These are phyloP conservation scores for Podospora anserina DNA, from an alignment of 495 filamentous ascomycete genomes.

Conservation along the genomic window DNA sequence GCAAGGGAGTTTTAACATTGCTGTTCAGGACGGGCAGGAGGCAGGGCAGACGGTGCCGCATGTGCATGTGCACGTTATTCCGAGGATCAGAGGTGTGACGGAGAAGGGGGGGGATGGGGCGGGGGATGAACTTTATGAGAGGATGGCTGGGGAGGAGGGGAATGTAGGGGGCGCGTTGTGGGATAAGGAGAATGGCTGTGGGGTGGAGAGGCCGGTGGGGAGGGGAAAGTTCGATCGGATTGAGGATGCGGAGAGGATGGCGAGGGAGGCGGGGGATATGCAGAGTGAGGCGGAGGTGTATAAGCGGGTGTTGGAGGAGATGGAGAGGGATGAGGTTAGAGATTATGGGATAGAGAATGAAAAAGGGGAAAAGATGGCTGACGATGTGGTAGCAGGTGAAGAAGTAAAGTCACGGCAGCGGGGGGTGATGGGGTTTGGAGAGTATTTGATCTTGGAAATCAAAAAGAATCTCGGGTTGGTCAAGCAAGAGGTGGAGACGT, in stretches of 20 bases:
- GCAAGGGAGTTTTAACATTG: constrained; percentile 75
- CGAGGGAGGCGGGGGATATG: constrained; percentile 76
- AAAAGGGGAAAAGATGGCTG: neutral
- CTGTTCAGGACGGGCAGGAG: constrained; percentile 83
- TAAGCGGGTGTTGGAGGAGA: constrained; percentile 38
- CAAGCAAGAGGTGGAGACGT: no score
- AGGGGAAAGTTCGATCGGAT: constrained; percentile 49
- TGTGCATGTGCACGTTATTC: constrained; percentile 92
- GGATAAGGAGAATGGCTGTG: constrained; percentile 31
- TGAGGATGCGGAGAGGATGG: constrained; percentile 66
- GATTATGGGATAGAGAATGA: neutral
- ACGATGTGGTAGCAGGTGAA: neutral
- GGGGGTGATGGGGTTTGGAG: no score
- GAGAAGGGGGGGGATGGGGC: constrained; percentile 47
- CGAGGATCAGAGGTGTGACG: constrained; percentile 51
- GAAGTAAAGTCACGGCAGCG: neutral
- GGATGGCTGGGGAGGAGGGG: constrained; percentile 81
- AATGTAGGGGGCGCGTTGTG: constrained; percentile 66
- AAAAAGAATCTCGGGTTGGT: no score
- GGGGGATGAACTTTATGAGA: constrained; percentile 67
- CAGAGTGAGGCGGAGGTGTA: constrained; percentile 67
- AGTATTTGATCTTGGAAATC: no score
- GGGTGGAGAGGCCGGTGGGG: constrained; percentile 33
- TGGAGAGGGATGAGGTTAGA: constrained; percentile 34
- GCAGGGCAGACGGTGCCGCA: constrained; percentile 89